Conservation (phyloP, 2,329 filamentous ascomycete species). For the Rutstroemia sp. region DNA sequence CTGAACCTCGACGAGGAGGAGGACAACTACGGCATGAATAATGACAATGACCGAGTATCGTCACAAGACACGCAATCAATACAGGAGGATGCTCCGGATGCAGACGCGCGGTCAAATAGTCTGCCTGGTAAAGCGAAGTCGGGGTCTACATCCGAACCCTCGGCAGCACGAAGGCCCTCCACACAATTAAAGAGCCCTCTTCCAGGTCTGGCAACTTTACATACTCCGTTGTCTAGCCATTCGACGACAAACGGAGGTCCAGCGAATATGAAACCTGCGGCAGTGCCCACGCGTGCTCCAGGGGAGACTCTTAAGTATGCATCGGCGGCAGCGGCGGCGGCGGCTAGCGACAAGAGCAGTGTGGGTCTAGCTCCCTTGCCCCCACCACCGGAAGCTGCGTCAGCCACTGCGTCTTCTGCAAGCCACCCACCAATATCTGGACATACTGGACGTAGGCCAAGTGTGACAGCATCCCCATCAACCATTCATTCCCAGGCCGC, state of each 20-base stretch:
- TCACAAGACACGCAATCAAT: slow-evolving; percentile 92
- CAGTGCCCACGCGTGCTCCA: slow-evolving; percentile 72
- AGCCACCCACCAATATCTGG: slow-evolving; percentile 27
- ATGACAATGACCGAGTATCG: slow-evolving; percentile 80
- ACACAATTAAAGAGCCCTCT: slow-evolving; percentile 89
- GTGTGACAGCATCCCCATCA: slow-evolving; percentile 51
- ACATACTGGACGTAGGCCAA: slow-evolving; percentile 42
- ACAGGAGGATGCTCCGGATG: slow-evolving; percentile 71
- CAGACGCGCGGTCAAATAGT: slow-evolving; percentile 39
- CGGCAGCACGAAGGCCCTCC: slow-evolving; percentile 63
- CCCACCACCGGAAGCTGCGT: slow-evolving; percentile 68
- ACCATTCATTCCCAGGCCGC: slow-evolving; percentile 41
- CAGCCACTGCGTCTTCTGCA: slow-evolving; percentile 37
- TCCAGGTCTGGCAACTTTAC: slow-evolving; percentile 84
- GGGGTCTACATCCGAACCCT: slow-evolving; percentile 49
- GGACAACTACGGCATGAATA: slow-evolving; percentile 71
- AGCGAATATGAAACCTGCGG: slow-evolving; percentile 83
- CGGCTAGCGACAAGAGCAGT: slow-evolving; percentile 82
- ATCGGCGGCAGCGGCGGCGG: slow-evolving; percentile 88
- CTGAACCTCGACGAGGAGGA: slow-evolving; percentile 89
- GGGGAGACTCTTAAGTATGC: slow-evolving; percentile 95
- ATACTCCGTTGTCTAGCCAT: slow-evolving; percentile 56
- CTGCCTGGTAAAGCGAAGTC: slow-evolving; percentile 43
- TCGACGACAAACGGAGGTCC: slow-evolving; percentile 50
- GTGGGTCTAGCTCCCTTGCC: slow-evolving; percentile 91